Percentiles rank a stretch among this genome's conserved stretches.
These are phyloP conservation scores for Carnegiea gigantea DNA, from an alignment of 179 eudicot species.

Conservation along the genomic window DNA sequence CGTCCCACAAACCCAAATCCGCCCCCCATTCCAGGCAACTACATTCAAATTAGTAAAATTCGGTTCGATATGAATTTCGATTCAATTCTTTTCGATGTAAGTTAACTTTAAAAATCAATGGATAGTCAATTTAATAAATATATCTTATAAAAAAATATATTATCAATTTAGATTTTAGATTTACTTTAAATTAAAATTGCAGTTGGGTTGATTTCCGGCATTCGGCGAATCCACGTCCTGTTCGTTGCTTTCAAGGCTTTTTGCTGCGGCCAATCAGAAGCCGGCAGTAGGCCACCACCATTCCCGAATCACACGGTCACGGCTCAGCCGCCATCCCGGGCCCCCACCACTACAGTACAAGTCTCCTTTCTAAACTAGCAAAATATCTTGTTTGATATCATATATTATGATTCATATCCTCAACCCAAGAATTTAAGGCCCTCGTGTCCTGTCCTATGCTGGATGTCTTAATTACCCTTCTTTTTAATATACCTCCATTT, in stretches of 20 bases:
- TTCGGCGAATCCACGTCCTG: not conserved
- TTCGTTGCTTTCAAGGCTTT: not conserved
- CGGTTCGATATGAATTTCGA: too few species aligned
- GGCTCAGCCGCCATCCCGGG: not conserved
- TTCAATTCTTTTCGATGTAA: too few species aligned
- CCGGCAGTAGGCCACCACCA: not conserved
- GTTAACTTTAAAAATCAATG: too few species aligned
- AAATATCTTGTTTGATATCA: not conserved
- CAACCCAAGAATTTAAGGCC: too few species aligned
- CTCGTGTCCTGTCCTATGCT: not conserved
- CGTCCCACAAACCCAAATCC: too few species aligned
- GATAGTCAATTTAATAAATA: too few species aligned
- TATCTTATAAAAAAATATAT: not conserved
- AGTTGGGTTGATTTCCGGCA: not conserved
- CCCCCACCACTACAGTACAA: not conserved
- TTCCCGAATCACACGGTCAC: not conserved
- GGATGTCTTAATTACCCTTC: not conserved
- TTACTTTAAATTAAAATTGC: too few species aligned
- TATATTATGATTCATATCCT: too few species aligned
- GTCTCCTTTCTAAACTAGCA: not conserved
- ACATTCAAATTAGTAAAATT: too few species aligned
- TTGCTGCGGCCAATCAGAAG: not conserved
- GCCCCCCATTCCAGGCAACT: too few species aligned
- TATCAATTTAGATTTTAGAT: too few species aligned
- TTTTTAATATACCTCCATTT: not conserved